Percentiles rank a stretch among this genome's conserved stretches.
These are phyloP conservation scores for Pseudogymnoascus sp. DNA, from an alignment of 2,329 filamentous ascomycete genomes.

Conservation along the genomic window DNA sequence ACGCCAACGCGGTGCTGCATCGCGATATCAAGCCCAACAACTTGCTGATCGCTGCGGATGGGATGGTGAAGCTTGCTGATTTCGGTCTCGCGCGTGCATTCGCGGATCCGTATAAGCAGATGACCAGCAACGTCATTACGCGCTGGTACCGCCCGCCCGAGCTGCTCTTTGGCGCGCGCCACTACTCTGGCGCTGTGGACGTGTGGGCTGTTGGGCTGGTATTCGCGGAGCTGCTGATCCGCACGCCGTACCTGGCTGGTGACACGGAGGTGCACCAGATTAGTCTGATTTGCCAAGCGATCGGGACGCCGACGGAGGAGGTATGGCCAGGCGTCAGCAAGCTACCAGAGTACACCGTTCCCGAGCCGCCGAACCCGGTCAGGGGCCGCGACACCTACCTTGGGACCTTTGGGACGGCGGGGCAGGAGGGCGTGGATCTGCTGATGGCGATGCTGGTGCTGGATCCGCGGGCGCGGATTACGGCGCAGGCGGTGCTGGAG, in stretches of 20 bases:
- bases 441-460: constrained; percentile 76
- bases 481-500: constrained; percentile 65
- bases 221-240: constrained; percentile 80
- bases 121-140: constrained; percentile 94
- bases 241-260: constrained; percentile 75
- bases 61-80: constrained; percentile 92
- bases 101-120: constrained; percentile 75
- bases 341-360: constrained; percentile 70
- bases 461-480: constrained; percentile 78
- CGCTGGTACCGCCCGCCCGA: constrained; percentile 95
- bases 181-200: constrained; percentile 87
- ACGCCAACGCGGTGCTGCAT: constrained; percentile 87
- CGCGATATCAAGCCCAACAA: constrained; percentile 99
- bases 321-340: constrained; percentile 89
- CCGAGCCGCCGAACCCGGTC: constrained; percentile 46
- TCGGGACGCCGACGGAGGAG: constrained; percentile 87
- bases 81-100: constrained; percentile 90
- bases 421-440: constrained; percentile 75
- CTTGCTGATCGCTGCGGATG: constrained; percentile 83
- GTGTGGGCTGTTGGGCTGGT: constrained; percentile 91
- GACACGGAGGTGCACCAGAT: constrained; percentile 83
- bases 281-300: constrained; percentile 69
- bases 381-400: constrained; percentile 65
- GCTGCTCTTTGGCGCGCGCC: constrained; percentile 79
- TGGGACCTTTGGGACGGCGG: constrained; percentile 69